Evolutionary conservation across 2,329 filamentous ascomycete genomes (phyloP).

Genomic region (Phaeophleospora eucalypticola): DNA sequence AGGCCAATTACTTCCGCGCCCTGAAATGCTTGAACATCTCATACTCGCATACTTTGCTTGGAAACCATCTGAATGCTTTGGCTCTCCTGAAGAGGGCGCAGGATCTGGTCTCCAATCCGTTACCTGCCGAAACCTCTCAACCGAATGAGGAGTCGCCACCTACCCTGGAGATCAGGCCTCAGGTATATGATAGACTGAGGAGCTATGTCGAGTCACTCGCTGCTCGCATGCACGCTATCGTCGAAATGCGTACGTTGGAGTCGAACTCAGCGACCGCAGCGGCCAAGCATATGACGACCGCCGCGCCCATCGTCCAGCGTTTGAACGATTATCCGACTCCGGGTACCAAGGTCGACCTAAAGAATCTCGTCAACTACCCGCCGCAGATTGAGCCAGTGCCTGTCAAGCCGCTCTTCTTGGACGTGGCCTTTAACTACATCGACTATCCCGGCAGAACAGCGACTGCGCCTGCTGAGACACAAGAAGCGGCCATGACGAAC

Average conservation of each 20-base stretch:
- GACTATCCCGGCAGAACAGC: constrained; percentile 68
- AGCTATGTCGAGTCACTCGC: constrained; percentile 65
- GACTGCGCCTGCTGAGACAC: constrained; percentile 22
- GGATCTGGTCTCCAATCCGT: constrained; percentile 50
- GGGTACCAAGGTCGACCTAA: constrained; percentile 60
- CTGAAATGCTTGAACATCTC: constrained; percentile 85
- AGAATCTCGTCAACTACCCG: constrained; percentile 80
- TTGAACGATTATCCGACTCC: constrained; percentile 70
- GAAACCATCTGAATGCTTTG: constrained; percentile 72
- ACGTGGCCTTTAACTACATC: constrained; percentile 97
- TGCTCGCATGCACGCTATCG: constrained; percentile 77
- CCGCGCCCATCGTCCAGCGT: constrained; percentile 66
- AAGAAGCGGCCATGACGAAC: constrained; percentile 23
- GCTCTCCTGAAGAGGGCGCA: constrained; percentile 73
- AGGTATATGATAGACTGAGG: constrained; percentile 57
- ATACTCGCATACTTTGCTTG: constrained; percentile 73
- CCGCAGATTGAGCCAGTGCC: constrained; percentile 78
- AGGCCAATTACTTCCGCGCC: constrained; percentile 78
- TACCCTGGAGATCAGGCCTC: constrained; percentile 62
- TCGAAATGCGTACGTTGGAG: constrained; percentile 68
- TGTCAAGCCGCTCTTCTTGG: constrained; percentile 91
- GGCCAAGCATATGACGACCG: constrained; percentile 40
- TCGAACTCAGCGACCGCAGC: constrained; percentile 47
- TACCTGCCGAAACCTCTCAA: constrained; percentile 9
- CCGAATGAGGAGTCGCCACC: constrained; percentile 48